Conservation (phyloP, 306 rosid genomes). For the Gastrolobium villosum region DNA sequence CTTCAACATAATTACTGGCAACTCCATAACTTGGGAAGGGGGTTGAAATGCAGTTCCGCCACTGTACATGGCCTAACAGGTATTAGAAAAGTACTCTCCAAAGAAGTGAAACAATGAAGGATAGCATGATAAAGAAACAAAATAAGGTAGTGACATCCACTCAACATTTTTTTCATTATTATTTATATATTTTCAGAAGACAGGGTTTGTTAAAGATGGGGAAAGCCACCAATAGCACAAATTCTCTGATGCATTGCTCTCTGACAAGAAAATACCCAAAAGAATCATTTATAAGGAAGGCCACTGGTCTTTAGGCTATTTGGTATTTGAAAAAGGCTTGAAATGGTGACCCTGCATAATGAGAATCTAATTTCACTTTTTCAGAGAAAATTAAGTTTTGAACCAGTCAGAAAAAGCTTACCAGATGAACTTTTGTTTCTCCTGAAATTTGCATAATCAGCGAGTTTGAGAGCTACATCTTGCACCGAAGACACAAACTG, state of each 20-base stretch:
- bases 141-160: background rate
- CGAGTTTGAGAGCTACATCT: slow-evolving; percentile 85
- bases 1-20: slow-evolving; percentile 26
- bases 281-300: background rate
- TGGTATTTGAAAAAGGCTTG: background rate
- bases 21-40: background rate
- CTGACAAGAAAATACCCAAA: background rate
- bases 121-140: background rate
- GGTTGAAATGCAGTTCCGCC: slow-evolving; percentile 31
- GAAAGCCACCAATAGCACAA: slow-evolving; percentile 20
- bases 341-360: slow-evolving; percentile 12
- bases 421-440: slow-evolving; percentile 60
- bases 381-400: background rate
- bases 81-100: background rate
- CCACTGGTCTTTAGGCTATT: background rate
- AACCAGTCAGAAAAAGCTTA: slow-evolving; percentile 47
- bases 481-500: slow-evolving; percentile 85
- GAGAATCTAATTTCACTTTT: slow-evolving; percentile 34
- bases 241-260: slow-evolving; percentile 5
- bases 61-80: background rate
- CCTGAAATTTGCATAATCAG: slow-evolving; percentile 79
- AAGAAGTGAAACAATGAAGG: background rate
- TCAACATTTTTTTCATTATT: background rate
- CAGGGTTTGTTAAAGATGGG: slow-evolving; percentile 13
- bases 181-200: background rate